Percentiles rank a stretch among this genome's conserved stretches.
Conservation (phyloP, 129 eudicot species). For the Calendula officinalis region DNA sequence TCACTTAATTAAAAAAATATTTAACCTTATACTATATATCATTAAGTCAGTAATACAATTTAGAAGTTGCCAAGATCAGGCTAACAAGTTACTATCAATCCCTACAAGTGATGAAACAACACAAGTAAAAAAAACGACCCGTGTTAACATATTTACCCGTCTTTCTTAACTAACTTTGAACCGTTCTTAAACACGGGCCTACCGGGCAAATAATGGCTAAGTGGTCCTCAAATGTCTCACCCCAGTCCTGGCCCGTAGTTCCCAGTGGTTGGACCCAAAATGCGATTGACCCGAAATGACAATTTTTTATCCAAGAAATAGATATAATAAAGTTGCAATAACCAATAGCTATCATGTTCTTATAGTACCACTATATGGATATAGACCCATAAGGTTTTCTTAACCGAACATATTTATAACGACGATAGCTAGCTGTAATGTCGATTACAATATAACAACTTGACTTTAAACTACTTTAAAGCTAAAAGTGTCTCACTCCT, state of each 20-base stretch:
- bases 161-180: not conserved
- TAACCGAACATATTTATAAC: slow-evolving; percentile 15
- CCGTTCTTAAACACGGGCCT: slow-evolving; percentile 6
- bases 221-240: not conserved
- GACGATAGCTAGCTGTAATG: slow-evolving; percentile 12
- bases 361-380: slow-evolving; percentile 19
- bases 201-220: not conserved
- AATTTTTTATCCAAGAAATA: slow-evolving; percentile 10
- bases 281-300: slow-evolving; percentile 7
- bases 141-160: too few species aligned
- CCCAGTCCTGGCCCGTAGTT: not conserved
- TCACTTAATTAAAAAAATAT: too few species aligned
- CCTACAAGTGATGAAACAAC: too few species aligned
- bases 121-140: too few species aligned
- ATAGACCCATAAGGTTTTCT: slow-evolving; percentile 18
- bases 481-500: not conserved
- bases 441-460: slow-evolving; percentile 24
- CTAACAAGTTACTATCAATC: too few species aligned
- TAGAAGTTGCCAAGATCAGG: too few species aligned
- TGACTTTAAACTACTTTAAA: slow-evolving; percentile 28
- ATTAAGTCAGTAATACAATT: too few species aligned
- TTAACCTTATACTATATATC: too few species aligned
- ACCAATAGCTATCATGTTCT: slow-evolving; percentile 13
- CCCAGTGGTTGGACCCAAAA: slow-evolving; percentile 18
- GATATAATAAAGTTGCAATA: slow-evolving; percentile 26